These are phyloP conservation scores for Lactarius quietus DNA, from an alignment of 768 basidiomycete genomes.

Conservation along the genomic window DNA sequence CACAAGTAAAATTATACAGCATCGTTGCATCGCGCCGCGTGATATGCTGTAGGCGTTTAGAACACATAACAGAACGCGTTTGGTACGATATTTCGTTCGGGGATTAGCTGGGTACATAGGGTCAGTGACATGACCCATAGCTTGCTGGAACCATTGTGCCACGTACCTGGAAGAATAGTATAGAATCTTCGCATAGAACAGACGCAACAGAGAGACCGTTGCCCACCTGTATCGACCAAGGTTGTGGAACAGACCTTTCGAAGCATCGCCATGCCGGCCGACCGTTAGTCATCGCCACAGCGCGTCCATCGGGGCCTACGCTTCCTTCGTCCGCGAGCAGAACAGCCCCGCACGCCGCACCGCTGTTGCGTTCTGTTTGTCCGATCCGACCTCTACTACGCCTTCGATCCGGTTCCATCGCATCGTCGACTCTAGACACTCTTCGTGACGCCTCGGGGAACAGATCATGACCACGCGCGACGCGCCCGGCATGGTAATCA, in stretches of 20 bases:
- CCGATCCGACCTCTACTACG: neutral
- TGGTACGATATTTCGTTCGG: neutral
- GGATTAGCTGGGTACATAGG: neutral
- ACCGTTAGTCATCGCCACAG: neutral
- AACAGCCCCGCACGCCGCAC: neutral
- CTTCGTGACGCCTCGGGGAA: neutral
- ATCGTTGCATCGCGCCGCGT: neutral
- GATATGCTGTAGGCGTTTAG: neutral
- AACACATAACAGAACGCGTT: slow-evolving; percentile 3
- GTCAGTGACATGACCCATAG: neutral
- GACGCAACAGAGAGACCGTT: neutral
- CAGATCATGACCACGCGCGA: neutral
- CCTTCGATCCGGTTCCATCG: neutral
- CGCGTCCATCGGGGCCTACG: neutral
- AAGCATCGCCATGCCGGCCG: neutral
- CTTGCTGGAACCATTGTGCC: neutral
- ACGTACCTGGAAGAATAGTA: neutral
- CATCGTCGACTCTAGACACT: neutral
- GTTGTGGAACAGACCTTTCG: neutral
- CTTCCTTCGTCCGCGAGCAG: neutral
- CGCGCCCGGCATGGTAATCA: slow-evolving; percentile 1
- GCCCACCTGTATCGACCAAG: neutral
- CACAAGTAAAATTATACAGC: neutral
- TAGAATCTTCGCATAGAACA: slow-evolving; percentile 1
- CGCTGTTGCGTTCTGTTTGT: too few relatives aligned